Base-by-base conservation (phyloP, 2,329 filamentous ascomycete genomes). In the Penicillium sp. region DNA sequence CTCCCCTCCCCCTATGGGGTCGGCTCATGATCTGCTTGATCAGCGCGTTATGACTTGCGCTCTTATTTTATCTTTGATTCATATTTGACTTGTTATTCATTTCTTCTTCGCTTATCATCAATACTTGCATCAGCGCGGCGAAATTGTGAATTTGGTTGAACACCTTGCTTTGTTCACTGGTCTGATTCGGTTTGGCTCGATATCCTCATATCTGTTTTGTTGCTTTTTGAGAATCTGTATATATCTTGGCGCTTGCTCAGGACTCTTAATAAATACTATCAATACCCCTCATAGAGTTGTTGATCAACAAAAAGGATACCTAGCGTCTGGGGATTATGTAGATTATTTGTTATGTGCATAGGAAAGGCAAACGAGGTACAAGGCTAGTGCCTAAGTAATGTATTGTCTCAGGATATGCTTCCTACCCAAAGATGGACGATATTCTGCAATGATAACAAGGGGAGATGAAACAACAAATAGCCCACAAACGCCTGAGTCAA, bases 111-210 rank as follows among this genome's bases (percentile, higher is more conserved):
- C 44, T 34, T 45, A 18, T 41, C 44, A 39, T 33, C 32, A 13
- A 25, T 39, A 44, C 48, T 51, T 56, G 51, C 52, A 55, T 55
- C 49, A 55, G 52, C 52, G 51, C 23, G 52, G 52, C 52, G 52
- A 52, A 53, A 32, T 47, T 45, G 19, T 39, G 36, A 31, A 39
- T 25, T 38, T 49, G 38, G 32, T 38, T 48, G 38, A 34, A 32
- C 33, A 37, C 35, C 45, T 36, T 44, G 14, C n/a, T 42, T 30
- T 16, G 14, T 15, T 35, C 43, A 37, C 39, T 16, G 19, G 39
- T 23, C 21, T 27, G 25, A 15, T 33, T 35, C 27, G 36, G 23
- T 35, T 45, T 43, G 40, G 47, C 33, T 36, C 19, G 38, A 27
- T 31, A 35, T 48, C 40, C 38, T 44, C 34, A 42, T 52, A 50